phyloP scores from a whole-genome alignment of 768 basidiomycete genomes.

The Leccinum ochraceum region DNA sequence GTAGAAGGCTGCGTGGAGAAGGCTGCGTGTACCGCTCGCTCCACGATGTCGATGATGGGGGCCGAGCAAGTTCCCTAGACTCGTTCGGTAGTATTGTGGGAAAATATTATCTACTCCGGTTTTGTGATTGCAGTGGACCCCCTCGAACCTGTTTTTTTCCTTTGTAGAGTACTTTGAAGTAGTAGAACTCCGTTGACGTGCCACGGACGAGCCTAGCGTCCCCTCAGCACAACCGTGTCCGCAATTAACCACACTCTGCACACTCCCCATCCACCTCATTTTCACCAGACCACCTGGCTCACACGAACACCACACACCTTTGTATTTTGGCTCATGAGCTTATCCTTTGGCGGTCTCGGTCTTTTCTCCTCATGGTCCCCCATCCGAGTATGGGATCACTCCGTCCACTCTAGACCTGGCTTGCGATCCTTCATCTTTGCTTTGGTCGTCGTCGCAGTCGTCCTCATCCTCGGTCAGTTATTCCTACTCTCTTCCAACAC shows the following conservation, averaged over 20 bases:
- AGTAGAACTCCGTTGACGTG: neutral
- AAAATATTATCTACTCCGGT: conserved; percentile 31
- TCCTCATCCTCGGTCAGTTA: conserved; percentile 68
- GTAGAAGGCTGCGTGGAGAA: neutral
- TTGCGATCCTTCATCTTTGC: conserved; percentile 70
- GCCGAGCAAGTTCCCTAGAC: too few relatives aligned
- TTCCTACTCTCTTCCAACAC: neutral
- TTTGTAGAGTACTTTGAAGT: conserved; percentile 8
- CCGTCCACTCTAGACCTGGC: conserved; percentile 59
- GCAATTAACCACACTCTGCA: conserved; percentile 30
- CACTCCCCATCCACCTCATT: conserved; percentile 28
- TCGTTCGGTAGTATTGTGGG: conserved; percentile 6
- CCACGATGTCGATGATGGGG: neutral
- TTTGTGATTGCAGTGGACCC: conserved; percentile 16
- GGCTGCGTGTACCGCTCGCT: neutral
- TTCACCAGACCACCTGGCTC: conserved; percentile 36
- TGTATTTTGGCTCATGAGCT: conserved; percentile 60
- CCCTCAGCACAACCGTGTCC: conserved; percentile 44
- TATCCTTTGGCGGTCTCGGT: conserved; percentile 63
- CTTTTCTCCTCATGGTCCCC: conserved; percentile 60
- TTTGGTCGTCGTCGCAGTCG: conserved; percentile 65
- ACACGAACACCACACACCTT: conserved; percentile 43
- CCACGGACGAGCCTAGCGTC: conserved; percentile 16
- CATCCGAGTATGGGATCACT: conserved; percentile 49
- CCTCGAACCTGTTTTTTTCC: conserved; percentile 4